Conservation (phyloP, 805 yeast species). For the Candida montana region DNA sequence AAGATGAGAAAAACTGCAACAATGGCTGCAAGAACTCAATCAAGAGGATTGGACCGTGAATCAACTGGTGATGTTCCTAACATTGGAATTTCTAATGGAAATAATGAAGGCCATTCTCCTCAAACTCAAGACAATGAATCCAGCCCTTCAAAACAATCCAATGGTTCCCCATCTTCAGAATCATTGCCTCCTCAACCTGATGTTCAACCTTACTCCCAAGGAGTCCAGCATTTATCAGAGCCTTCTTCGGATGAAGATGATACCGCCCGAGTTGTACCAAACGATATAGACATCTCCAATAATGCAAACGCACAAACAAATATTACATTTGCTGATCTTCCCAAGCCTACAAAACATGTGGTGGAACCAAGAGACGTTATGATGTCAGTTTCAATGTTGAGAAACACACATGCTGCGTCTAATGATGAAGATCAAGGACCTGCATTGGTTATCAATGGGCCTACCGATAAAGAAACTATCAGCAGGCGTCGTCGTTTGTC, state of each 20-base stretch:
- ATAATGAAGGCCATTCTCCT: not conserved
- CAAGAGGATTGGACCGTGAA: conserved; percentile 19
- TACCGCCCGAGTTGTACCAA: conserved; percentile 8
- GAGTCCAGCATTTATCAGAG: conserved; percentile 18
- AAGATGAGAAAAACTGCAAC: conserved; percentile 80
- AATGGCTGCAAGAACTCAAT: conserved; percentile 45
- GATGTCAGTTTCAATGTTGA: conserved; percentile 77
- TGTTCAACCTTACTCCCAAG: conserved; percentile 3
- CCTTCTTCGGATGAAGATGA: conserved; percentile 23
- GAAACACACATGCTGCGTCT: conserved; percentile 38
- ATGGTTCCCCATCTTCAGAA: conserved; percentile 15
- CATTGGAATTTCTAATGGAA: no score
- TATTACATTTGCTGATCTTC: conserved; percentile 22
- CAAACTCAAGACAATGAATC: not conserved
- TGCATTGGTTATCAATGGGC: conserved; percentile 70
- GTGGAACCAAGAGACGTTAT: conserved; percentile 80
- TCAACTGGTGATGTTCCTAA: no score
- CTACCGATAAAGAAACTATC: conserved; percentile 55
- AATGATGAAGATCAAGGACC: conserved; percentile 64
- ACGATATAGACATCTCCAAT: conserved; percentile 1
- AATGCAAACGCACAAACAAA: conserved; percentile 1
- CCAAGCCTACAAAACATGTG: conserved; percentile 33
- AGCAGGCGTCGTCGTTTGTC: not conserved
- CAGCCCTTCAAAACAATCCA: conserved; percentile 1
- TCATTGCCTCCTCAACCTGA: conserved; percentile 6